Base-by-base conservation (phyloP, 192 early-diverging fungal genomes). In the Coemansia sp. region DNA sequence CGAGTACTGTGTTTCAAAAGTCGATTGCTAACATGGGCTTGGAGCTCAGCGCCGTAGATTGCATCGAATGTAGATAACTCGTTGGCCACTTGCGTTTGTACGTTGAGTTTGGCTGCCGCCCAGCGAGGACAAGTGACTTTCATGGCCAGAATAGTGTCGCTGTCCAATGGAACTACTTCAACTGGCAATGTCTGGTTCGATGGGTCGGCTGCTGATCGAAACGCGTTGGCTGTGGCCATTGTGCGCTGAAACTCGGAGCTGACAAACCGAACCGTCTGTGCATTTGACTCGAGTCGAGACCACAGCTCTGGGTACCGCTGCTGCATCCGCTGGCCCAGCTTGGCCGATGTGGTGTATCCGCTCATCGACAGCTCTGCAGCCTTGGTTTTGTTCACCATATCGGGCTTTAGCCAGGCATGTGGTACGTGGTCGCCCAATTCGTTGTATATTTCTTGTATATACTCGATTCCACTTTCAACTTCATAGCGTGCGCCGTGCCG, bases 401-500 rank as follows among this genome's bases (percentile, higher is more conserved):
- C 72, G 1, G 21, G 6, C 3, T 64, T 58, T 1, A 74, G 66
- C 77, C 77, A 80, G 38, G 2, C 24, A 5, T 7, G 4, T 8
- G 77, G 72, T 3, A 80, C 61, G n/a, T 56, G 21, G 23, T 51
- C 53, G 3, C 53, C n/a, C 10, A 65, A 24, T n/a, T 59, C 22
- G 2, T 41, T 27, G 25, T 64, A 71, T 7, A 74, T 29, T 4
- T 48, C 6, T 5, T 32, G 62, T 1, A 80, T 64, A 3, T 38
- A 8, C 12, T 60, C 39, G 38, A 80, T 74, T 22, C 48, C 64
- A 11, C 10, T 9, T 5, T 17, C 21, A 3, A 60, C 62, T 7
- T 68, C 67, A 21, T 80, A 80, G 37, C 77, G 64, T 10, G 77
- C 65, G 27, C 77, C 77, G 37, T 80, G 77, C 4, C 77, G 59